Evolutionary conservation across 2,329 filamentous ascomycete species (phyloP).

Genomic region (Parasarocladium wereldwijsianum): DNA sequence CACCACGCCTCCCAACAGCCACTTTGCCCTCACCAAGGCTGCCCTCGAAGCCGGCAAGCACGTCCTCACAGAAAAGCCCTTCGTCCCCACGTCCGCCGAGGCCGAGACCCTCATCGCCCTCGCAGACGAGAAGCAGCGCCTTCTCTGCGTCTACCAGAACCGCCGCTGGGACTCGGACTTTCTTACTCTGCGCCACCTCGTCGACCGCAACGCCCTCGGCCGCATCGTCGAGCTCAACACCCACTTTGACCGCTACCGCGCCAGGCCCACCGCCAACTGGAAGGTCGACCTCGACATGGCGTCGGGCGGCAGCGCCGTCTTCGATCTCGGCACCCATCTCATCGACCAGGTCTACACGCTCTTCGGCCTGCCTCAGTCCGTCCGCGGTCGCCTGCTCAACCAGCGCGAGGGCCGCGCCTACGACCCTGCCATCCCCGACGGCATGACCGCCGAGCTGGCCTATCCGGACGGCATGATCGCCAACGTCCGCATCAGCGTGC

Average conservation of each 20-base stretch:
- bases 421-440: constrained; percentile 38
- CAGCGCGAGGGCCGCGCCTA: constrained; percentile 36
- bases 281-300: constrained; percentile 45
- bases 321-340: constrained; percentile 63
- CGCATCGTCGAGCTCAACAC: constrained; percentile 66
- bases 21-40: constrained; percentile 49
- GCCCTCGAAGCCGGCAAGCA: constrained; percentile 60
- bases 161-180: constrained; percentile 69
- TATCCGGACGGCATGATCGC: constrained; percentile 51
- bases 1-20: constrained; percentile 56
- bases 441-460: constrained; percentile 47
- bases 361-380: constrained; percentile 51
- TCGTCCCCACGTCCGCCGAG: constrained; percentile 56
- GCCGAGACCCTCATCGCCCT: constrained; percentile 46
- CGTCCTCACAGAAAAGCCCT: constrained; percentile 72
- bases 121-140: constrained; percentile 31
- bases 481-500: constrained; percentile 52
- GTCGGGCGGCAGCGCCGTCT: constrained; percentile 53
- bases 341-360: constrained; percentile 60
- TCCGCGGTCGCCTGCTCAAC: constrained; percentile 54
- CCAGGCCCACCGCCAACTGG: constrained; percentile 46
- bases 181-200: constrained; percentile 48
- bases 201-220: constrained; percentile 46
- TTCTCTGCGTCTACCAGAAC: constrained; percentile 62
- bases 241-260: constrained; percentile 64